Conservation (phyloP, 208 protist genomes). For the Porcisia hertigi region DNA sequence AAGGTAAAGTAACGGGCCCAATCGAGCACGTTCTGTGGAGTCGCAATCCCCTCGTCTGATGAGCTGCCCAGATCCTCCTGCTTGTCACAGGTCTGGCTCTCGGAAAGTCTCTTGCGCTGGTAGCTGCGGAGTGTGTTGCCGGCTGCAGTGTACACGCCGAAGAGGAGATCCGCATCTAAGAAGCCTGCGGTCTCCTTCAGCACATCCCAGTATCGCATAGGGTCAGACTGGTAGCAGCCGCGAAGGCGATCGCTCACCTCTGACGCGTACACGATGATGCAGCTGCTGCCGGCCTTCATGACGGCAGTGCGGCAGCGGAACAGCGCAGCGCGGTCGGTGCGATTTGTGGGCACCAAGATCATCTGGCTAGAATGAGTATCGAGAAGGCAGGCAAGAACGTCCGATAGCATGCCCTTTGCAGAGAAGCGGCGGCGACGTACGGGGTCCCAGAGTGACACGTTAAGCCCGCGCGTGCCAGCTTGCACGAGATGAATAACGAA, state of each 20-base stretch:
- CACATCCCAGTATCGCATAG: conserved; percentile 60
- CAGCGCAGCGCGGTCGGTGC: conserved; percentile 78
- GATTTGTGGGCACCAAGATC: conserved; percentile 86
- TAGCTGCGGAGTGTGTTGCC: conserved; percentile 57
- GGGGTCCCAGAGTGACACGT: conserved; percentile 68
- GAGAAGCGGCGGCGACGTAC: conserved; percentile 48
- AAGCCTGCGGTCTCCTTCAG: conserved; percentile 48
- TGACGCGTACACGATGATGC: conserved; percentile 73
- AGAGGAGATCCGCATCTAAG: conserved; percentile 68
- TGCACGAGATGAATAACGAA: conserved; percentile 86
- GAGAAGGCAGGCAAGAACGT: conserved; percentile 75
- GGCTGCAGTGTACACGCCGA: conserved; percentile 48
- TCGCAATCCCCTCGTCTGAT: conserved; percentile 17
- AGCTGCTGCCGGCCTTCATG: conserved; percentile 51
- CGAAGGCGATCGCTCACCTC: conserved; percentile 64
- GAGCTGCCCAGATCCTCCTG: conserved; percentile 9
- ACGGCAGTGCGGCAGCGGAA: conserved; percentile 79
- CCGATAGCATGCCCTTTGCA: conserved; percentile 85
- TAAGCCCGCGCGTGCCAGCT: conserved; percentile 68
- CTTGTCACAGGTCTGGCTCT: conserved; percentile 14
- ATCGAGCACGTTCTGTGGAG: conserved; percentile 42
- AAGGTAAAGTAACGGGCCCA: conserved; percentile 54
- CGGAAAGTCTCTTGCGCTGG: conserved; percentile 35
- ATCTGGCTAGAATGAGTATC: conserved; percentile 51
- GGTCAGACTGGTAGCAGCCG: conserved; percentile 70